Base-by-base conservation (phyloP, 1,284 basidiomycete species). In the Sporisorium scitamineum region DNA sequence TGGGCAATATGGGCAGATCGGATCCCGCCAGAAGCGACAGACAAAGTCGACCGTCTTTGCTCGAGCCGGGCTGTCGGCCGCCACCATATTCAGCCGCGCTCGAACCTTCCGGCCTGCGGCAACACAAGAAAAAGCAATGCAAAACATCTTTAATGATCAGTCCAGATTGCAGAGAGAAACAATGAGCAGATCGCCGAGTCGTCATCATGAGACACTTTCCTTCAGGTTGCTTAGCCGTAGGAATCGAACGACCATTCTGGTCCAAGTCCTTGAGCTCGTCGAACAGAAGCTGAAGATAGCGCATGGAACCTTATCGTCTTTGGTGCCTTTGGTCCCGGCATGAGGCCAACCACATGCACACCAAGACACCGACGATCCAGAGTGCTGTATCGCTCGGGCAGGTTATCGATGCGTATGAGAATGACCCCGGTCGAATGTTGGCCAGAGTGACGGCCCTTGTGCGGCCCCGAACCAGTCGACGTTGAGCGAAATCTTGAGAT, bases 391-490 rank as follows among this genome's bases (percentile, higher is more conserved):
- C 24, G 5, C 10, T 39, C 27, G 3, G 59, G 50, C 18, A 61
- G 16, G 50, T 61, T 61, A 20, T 61, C 59, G n/a, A 61, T 53
- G 5, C 59, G 39, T 2, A 61, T 41, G 7, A 61, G 37, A 14
- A 61, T 32, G 6, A 22, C 22, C 5, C 59, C 51, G n/a, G 11
- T 61, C 14, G 59, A 44, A 26, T 61, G 48, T 27, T n/a, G 32
- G 1, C 39, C 39, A 13, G 11, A 24, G 29, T 42, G 37, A 2
- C 14, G 16, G 11, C 59, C 59, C n/a, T 61, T 44, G 51, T 20
- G 24, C 22, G 41, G 31, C n/a, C 5, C 39, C 20, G 20, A 61
- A 61, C 59, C 59, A 61, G 41, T 61, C 41, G 22, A 61, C 16
- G 26, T 45, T 55, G 41, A 55, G 39, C 16, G 39, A 18, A 7